These are phyloP conservation scores for Calendula officinalis DNA, from an alignment of 129 eudicot species.

Conservation along the genomic window DNA sequence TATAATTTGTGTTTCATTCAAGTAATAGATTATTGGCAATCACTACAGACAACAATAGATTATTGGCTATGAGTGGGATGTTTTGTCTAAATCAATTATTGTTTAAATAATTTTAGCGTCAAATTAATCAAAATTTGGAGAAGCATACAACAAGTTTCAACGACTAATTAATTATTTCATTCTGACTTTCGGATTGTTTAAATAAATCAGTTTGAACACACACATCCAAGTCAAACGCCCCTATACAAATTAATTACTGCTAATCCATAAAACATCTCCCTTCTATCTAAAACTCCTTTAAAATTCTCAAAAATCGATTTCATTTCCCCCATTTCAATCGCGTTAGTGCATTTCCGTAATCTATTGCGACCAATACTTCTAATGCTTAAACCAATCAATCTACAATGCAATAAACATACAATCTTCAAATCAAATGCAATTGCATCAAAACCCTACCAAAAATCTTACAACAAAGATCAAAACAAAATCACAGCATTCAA, in stretches of 20 bases:
- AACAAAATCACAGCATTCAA: slow-evolving; percentile 1
- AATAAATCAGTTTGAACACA: background rate
- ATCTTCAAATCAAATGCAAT: slow-evolving; percentile 16
- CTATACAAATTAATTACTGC: background rate
- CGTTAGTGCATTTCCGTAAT: background rate
- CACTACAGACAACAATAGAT: background rate
- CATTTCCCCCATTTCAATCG: slow-evolving; percentile 3
- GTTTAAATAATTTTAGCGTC: background rate
- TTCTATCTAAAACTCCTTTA: slow-evolving; percentile 2
- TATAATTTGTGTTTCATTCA: background rate
- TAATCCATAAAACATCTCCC: background rate
- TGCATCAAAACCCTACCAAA: slow-evolving; percentile 17
- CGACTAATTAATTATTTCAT: too few relatives aligned
- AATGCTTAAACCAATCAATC: background rate
- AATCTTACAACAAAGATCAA: slow-evolving; percentile 12
- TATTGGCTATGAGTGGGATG: background rate
- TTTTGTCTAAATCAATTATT: too few relatives aligned
- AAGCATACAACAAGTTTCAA: background rate
- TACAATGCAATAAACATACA: slow-evolving; percentile 9
- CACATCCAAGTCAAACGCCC: background rate
- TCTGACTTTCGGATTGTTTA: background rate
- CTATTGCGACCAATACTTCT: slow-evolving; percentile 1
- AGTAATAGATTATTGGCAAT: background rate
- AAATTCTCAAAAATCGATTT: slow-evolving; percentile 5
- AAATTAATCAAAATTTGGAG: background rate